Base-by-base conservation (phyloP, 306 rosid species). In the Luffa acutangula region DNA sequence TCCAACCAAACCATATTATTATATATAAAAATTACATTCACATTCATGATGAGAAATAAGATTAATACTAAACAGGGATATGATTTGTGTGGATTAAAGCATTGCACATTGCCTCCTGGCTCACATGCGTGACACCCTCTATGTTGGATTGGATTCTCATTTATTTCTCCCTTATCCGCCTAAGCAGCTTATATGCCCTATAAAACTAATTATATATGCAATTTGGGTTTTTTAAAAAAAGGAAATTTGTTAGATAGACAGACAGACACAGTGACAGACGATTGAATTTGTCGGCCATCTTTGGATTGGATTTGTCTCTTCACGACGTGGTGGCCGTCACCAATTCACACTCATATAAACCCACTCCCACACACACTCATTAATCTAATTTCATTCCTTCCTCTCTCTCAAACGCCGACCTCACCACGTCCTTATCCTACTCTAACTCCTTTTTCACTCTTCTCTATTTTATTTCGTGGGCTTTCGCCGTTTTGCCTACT, bases 221-320 rank as follows among this genome's bases (percentile, higher is more conserved):
- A 64, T 64, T 64, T 36, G 70, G n/a, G 3, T 2, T 18, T 53
- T 4, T 17, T 56, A 1, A 49, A 56, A 56, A 60, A 31, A 7
- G 12, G 11, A 2, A 25, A 59, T 8, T 62, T 33, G 75, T n/a
- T 70, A 9, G 41, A 60, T 21, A 15, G 46, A 65, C 12, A 5
- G 46, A 77, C 71, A 42, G 58, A 67, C n/a, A n/a, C n/a, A n/a
- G 71, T 53, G 82, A 84, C 79, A 85, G 84, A 33, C 80, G 91
- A 90, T 87, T 88, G 91, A 85, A 78, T 89, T 58, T 93, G 97
- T 93, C 97, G 96, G 97, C 96, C 96, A 91, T 79, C 81, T 83
- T 91, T 87, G 89, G 86, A 87, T 91, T 87, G 89, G 86, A 87
- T 80, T 89, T 87, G 84, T 87, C 86, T 88, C 78, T 89, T 87